These are phyloP conservation scores for Leptosphaerulina australis DNA, from an alignment of 2,329 filamentous ascomycete genomes.

Conservation along the genomic window DNA sequence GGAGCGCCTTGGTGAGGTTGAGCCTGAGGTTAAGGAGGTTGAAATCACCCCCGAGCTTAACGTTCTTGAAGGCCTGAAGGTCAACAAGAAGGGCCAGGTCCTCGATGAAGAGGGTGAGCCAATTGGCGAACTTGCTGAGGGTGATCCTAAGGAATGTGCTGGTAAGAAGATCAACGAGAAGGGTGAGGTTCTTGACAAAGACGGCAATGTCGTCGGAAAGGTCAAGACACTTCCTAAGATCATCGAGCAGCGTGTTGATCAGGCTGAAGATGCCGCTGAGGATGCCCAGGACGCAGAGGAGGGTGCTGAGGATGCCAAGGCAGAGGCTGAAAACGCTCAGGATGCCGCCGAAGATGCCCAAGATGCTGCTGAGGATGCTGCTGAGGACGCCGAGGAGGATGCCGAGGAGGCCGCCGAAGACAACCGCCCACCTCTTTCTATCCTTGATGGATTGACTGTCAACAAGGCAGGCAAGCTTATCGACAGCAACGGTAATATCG, in stretches of 20 bases:
- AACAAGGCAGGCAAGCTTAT: slow-evolving; percentile 60
- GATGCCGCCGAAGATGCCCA: slow-evolving; percentile 44
- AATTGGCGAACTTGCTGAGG: slow-evolving; percentile 61
- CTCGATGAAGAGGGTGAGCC: slow-evolving; percentile 60
- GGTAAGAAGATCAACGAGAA: slow-evolving; percentile 69
- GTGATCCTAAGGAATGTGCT: slow-evolving; percentile 66
- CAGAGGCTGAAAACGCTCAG: slow-evolving; percentile 39
- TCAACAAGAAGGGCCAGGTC: slow-evolving; percentile 64
- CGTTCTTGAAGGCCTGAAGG: slow-evolving; percentile 59
- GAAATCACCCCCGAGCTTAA: slow-evolving; percentile 54
- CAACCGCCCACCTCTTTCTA: slow-evolving; percentile 55
- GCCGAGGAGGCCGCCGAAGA: slow-evolving; percentile 38
- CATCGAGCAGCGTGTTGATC: slow-evolving; percentile 45
- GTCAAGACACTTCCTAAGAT: slow-evolving; percentile 60
- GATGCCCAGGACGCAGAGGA: slow-evolving; percentile 42
- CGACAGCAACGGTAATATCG: slow-evolving; percentile 53
- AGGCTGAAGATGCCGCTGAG: slow-evolving; percentile 34
- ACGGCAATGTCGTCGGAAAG: slow-evolving; percentile 67
- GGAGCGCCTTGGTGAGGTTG: slow-evolving; percentile 54
- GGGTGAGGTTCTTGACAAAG: slow-evolving; percentile 68
- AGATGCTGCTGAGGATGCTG: slow-evolving; percentile 42
- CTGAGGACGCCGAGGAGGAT: slow-evolving; percentile 39
- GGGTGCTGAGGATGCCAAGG: slow-evolving; percentile 37
- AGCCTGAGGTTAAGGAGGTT: slow-evolving; percentile 50
- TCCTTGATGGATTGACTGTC: slow-evolving; percentile 57